These are phyloP conservation scores for Coniochaeta sp. DNA, from an alignment of 2,329 filamentous ascomycete genomes.

Conservation along the genomic window DNA sequence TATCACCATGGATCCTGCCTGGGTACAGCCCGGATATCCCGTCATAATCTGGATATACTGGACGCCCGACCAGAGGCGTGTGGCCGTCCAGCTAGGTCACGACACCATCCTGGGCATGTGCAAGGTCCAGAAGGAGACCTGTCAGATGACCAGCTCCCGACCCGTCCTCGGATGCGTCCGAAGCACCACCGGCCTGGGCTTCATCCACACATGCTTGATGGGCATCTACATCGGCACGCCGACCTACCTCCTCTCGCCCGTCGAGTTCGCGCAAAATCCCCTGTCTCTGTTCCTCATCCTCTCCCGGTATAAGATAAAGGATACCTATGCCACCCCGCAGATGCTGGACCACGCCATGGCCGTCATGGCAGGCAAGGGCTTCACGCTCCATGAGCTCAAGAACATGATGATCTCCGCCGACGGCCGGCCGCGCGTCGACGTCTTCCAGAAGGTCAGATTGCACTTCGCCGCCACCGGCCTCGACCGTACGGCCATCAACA, in stretches of 20 bases:
- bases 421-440: slow-evolving; percentile 75
- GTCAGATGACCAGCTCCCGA: slow-evolving; percentile 97
- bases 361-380: slow-evolving; percentile 77
- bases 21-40: slow-evolving; percentile 79
- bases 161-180: slow-evolving; percentile 92
- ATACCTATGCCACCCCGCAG: slow-evolving; percentile 96
- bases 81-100: slow-evolving; percentile 90
- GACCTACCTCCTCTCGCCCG: slow-evolving; percentile 91
- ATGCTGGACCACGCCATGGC: slow-evolving; percentile 98
- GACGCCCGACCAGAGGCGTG: slow-evolving; percentile 92
- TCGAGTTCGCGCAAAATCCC: slow-evolving; percentile 95
- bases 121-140: slow-evolving; percentile 99
- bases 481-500: slow-evolving; percentile 95
- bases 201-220: slow-evolving; percentile 94
- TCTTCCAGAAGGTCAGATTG: slow-evolving; percentile 89
- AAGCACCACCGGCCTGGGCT: slow-evolving; percentile 92
- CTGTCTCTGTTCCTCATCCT: slow-evolving; percentile 87
- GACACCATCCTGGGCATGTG: slow-evolving; percentile 96
- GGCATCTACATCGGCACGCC: slow-evolving; percentile 85
- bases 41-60: slow-evolving; percentile 98
- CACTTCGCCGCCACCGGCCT: slow-evolving; percentile 85
- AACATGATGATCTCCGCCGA: slow-evolving; percentile 99
- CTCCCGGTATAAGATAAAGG: slow-evolving; percentile 97
- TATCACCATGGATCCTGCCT: slow-evolving; percentile 80
- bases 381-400: slow-evolving; percentile 91